Evolutionary conservation across 2,329 filamentous ascomycete species (phyloP).

Genomic region (Aspergillus sp.): DNA sequence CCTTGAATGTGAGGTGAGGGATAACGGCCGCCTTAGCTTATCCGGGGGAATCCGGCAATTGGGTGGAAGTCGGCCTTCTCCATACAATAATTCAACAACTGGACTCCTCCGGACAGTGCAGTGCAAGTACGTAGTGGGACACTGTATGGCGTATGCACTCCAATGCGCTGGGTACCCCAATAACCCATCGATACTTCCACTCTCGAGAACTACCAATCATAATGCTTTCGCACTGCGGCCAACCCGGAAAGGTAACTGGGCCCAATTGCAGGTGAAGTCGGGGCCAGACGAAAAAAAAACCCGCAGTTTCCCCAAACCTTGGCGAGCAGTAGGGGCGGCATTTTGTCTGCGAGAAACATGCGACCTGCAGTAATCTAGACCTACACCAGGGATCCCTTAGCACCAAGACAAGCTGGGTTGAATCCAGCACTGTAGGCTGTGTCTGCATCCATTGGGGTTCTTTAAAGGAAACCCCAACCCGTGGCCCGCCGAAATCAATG

Average conservation of each 20-base stretch:
- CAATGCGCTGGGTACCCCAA: background rate
- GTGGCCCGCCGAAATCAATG: constrained; percentile 1
- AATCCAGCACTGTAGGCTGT: background rate
- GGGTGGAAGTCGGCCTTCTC: background rate
- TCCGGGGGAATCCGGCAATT: background rate
- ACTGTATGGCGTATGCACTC: background rate
- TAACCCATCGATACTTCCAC: background rate
- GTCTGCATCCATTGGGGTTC: background rate
- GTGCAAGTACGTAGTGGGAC: background rate
- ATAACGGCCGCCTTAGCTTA: background rate
- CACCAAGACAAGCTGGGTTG: background rate
- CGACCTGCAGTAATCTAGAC: constrained; percentile 1
- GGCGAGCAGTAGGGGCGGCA: background rate
- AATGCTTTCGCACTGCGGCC: constrained; percentile 17
- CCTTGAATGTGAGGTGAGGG: background rate
- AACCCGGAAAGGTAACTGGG: constrained; percentile 16
- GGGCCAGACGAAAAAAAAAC: constrained; percentile 3
- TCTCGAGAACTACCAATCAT: constrained; percentile 12
- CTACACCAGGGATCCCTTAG: background rate
- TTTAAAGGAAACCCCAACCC: background rate
- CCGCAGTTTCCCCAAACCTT: constrained; percentile 1
- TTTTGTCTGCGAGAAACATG: constrained; percentile 1
- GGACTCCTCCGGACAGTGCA: background rate
- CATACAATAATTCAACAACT: background rate
- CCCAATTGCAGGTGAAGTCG: background rate